Evolutionary conservation across 257 asterid genomes (phyloP).

Genomic region (Nicotiana sylvestris): DNA sequence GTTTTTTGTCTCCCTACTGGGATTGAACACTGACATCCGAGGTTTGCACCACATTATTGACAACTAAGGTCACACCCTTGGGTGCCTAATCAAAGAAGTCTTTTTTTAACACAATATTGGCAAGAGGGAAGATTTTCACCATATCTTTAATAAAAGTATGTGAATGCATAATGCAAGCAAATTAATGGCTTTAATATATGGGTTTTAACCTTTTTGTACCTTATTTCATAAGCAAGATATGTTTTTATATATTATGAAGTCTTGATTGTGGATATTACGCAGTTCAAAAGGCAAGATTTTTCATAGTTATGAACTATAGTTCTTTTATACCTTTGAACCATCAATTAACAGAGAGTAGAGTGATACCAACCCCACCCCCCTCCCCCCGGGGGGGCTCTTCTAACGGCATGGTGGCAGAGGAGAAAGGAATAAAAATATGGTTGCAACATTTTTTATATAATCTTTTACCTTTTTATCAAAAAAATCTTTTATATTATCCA

Average conservation of each 20-base stretch:
- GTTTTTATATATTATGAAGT: too few species aligned
- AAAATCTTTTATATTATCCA: background rate
- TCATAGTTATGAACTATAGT: background rate
- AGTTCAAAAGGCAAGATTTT: background rate
- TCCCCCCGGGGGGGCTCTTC: too few species aligned
- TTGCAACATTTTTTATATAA: too few species aligned
- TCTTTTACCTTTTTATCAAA: too few species aligned
- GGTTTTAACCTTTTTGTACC: too few species aligned
- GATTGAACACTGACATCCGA: background rate
- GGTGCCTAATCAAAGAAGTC: background rate
- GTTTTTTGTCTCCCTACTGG: background rate
- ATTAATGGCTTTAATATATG: background rate
- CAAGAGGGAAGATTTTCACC: background rate
- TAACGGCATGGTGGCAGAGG: too few species aligned
- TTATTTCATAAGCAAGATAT: too few species aligned
- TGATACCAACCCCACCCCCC: background rate
- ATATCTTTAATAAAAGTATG: background rate
- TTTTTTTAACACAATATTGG: background rate
- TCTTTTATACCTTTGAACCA: background rate
- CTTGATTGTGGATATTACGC: too few species aligned
- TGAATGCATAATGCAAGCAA: background rate
- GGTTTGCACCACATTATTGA: background rate
- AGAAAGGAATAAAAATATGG: too few species aligned
- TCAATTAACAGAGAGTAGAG: background rate
- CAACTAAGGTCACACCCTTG: background rate